Evolutionary conservation across 495 filamentous ascomycete genomes (phyloP).

Genomic region (Cercophora sp.): DNA sequence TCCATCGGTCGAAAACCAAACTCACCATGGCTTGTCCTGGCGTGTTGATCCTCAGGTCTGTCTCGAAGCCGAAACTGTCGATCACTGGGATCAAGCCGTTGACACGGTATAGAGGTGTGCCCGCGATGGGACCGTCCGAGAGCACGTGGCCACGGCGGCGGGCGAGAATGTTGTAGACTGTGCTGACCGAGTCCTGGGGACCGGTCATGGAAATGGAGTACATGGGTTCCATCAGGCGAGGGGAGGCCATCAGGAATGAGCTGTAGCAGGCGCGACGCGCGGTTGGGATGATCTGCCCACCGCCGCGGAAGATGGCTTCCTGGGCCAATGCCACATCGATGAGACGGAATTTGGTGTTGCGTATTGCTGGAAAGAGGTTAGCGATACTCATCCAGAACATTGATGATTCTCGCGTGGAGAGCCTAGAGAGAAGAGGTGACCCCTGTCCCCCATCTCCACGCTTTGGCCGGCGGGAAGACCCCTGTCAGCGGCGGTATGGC

Average conservation of each 20-base stretch:
- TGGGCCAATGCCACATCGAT: slow-evolving; percentile 84
- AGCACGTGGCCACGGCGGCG: slow-evolving; percentile 88
- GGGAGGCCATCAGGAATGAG: slow-evolving; percentile 94
- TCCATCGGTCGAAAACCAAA: slow-evolving; percentile 95
- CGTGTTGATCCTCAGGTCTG: slow-evolving; percentile 91
- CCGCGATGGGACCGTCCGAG: slow-evolving; percentile 86
- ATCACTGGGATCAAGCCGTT: slow-evolving; percentile 90
- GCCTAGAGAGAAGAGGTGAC: too few species aligned
- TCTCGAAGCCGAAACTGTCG: slow-evolving; percentile 96
- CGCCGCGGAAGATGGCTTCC: slow-evolving; percentile 89
- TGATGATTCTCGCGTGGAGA: too few species aligned
- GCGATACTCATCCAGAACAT: too few species aligned
- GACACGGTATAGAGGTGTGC: slow-evolving; percentile 91
- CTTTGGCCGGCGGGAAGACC: too few species aligned
- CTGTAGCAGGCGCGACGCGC: slow-evolving; percentile 86
- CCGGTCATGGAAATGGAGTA: slow-evolving; percentile 91
- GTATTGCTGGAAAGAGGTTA: slow-evolving; percentile 60
- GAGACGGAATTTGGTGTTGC: slow-evolving; percentile 91
- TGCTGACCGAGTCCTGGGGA: slow-evolving; percentile 81
- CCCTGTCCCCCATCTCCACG: too few species aligned
- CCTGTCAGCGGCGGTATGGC: too few species aligned
- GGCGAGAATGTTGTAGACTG: slow-evolving; percentile 87
- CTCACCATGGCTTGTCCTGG: slow-evolving; percentile 86
- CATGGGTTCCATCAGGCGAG: slow-evolving; percentile 91
- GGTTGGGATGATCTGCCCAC: slow-evolving; percentile 96